These are phyloP conservation scores for Thraustochytrium aureum DNA, from an alignment of 352 stramenopile genomes.

Conservation along the genomic window DNA sequence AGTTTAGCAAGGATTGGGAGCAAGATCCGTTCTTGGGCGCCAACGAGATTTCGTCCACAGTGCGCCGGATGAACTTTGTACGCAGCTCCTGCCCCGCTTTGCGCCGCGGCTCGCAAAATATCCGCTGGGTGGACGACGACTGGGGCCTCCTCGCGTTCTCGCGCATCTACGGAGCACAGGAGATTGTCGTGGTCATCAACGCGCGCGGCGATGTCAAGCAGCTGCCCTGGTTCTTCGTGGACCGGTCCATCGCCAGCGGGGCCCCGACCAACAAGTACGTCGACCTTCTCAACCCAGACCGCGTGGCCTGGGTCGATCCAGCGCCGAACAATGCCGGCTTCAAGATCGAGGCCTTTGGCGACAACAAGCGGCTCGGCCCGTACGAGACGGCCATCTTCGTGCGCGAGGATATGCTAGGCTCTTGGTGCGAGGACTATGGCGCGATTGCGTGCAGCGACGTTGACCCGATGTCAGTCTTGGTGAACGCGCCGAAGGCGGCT, in stretches of 20 bases:
- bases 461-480: too few species aligned
- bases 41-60: neutral
- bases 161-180: neutral
- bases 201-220: neutral
- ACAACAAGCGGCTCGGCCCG: neutral
- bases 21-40: neutral
- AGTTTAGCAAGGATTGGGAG: slow-evolving; percentile 3
- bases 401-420: neutral
- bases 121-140: neutral
- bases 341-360: neutral
- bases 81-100: neutral
- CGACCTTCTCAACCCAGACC: slow-evolving; percentile 19
- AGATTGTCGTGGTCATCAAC: slow-evolving; percentile 19
- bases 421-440: neutral
- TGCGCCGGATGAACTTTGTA: neutral
- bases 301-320: neutral
- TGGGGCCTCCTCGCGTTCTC: neutral
- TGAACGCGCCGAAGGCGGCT: too few species aligned
- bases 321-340: neutral
- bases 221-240: neutral
- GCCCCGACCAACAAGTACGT: neutral
- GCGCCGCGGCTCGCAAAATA: neutral
- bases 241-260: neutral
- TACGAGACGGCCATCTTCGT: neutral
- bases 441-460: neutral